Evolutionary conservation across 345 rosid species (phyloP).

Genomic region (Melaleuca alternifolia): DNA sequence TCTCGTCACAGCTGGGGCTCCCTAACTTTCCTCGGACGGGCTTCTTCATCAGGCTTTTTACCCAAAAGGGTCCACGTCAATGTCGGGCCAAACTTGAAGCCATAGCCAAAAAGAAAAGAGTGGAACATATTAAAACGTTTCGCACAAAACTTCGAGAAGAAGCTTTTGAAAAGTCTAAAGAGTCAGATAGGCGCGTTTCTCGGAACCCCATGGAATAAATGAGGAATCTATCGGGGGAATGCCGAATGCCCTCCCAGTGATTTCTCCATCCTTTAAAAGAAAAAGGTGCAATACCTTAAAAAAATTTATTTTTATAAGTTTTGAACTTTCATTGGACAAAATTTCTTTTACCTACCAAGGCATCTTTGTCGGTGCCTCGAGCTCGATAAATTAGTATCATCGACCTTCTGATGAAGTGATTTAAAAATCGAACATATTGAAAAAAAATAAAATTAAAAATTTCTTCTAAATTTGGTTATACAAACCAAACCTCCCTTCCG

Average conservation of each 20-base stretch:
- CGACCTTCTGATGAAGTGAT: neutral
- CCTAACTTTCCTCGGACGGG: neutral
- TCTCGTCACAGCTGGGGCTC: neutral
- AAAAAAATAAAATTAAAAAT: neutral
- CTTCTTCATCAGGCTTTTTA: neutral
- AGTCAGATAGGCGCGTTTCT: neutral
- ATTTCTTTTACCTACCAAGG: neutral
- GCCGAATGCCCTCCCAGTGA: rapidly evolving
- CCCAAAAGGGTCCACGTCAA: neutral
- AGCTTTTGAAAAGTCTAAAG: neutral
- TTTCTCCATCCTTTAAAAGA: neutral
- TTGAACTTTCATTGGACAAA: too few species aligned
- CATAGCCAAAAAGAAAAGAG: neutral
- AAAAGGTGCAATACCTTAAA: neutral
- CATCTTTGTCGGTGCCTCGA: neutral
- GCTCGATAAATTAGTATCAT: neutral
- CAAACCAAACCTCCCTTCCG: neutral
- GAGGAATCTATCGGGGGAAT: neutral
- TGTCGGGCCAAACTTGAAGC: neutral
- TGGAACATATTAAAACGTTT: neutral
- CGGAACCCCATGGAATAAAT: neutral
- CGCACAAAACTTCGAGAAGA: neutral
- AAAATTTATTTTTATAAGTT: too few species aligned
- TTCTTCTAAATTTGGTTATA: neutral
- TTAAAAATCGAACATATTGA: neutral